phyloP scores from a whole-genome alignment of 2,329 filamentous ascomycete species.

The Aspergillus clavatus region DNA sequence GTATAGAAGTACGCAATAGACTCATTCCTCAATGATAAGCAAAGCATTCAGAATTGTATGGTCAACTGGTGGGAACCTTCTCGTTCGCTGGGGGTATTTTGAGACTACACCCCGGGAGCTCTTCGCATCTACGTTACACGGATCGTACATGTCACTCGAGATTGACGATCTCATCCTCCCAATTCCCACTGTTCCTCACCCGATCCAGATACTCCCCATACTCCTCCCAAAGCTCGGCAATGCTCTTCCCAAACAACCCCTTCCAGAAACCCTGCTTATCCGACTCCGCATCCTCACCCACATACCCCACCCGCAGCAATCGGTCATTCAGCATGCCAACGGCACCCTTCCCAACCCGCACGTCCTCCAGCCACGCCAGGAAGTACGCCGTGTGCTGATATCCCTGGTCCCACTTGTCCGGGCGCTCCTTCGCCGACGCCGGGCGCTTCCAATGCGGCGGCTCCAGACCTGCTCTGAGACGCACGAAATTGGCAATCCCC shows the following conservation, averaged over 20 bases:
- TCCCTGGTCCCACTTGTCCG: conserved; percentile 74
- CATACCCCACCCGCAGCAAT: conserved; percentile 33
- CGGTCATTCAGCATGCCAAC: conserved; percentile 52
- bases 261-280: conserved; percentile 29
- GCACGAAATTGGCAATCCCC: conserved; percentile 89
- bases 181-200: conserved; percentile 16
- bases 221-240: conserved; percentile 68
- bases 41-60: no score
- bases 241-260: conserved; percentile 58
- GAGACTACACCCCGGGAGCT: neutral
- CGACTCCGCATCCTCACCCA: conserved; percentile 21
- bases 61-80: no score
- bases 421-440: conserved; percentile 40
- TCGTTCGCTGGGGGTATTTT: no score
- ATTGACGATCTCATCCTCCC: conserved; percentile 27
- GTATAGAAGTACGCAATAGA: conserved; percentile 1
- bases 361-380: conserved; percentile 73
- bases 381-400: conserved; percentile 94
- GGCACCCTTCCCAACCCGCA: conserved; percentile 63
- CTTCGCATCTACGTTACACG: conserved; percentile 3
- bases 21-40: neutral
- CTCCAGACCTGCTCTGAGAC: conserved; percentile 65
- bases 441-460: conserved; percentile 77
- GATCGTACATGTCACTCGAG: conserved; percentile 8
- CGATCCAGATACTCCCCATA: conserved; percentile 55